phyloP scores from a whole-genome alignment of 257 asterid species.

The Jacaranda copaia region DNA sequence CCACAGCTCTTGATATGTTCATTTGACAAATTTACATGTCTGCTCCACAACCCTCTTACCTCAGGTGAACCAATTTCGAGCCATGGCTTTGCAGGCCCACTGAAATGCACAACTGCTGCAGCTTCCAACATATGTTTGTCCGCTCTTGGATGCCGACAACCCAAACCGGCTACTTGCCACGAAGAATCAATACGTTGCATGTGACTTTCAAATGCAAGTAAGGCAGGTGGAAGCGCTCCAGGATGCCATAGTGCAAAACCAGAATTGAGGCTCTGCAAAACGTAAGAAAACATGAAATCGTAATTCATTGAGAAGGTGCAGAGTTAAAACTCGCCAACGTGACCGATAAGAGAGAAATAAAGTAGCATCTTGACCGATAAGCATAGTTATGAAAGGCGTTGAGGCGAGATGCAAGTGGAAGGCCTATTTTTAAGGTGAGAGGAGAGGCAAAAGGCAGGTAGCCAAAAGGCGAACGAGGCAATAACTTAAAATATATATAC shows the following conservation, averaged over 20 bases:
- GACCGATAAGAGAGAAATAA: not conserved
- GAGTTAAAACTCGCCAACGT: too few species aligned
- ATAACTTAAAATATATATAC: too few species aligned
- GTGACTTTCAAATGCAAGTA: conserved; percentile 80
- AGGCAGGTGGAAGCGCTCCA: conserved; percentile 84
- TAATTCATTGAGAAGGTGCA: too few species aligned
- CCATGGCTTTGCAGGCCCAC: conserved; percentile 98
- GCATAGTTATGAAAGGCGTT: too few species aligned
- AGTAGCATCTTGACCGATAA: not conserved
- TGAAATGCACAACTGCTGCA: conserved; percentile 83
- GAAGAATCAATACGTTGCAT: conserved; percentile 66
- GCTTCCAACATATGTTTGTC: conserved; percentile 42
- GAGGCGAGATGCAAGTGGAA: too few species aligned
- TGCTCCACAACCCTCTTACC: conserved; percentile 68
- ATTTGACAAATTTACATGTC: conserved; percentile 74
- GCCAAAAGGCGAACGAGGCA: too few species aligned
- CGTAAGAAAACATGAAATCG: not conserved
- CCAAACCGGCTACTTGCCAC: conserved; percentile 85
- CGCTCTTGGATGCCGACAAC: conserved; percentile 50
- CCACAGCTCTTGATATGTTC: conserved; percentile 64
- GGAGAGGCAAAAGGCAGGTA: too few species aligned
- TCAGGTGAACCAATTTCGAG: conserved; percentile 66
- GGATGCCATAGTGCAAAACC: conserved; percentile 78
- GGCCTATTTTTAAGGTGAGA: too few species aligned
- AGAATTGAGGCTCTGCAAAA: conserved; percentile 67